Base-by-base conservation (phyloP, 2,329 filamentous ascomycete genomes). In the Aspergillus chevalieri region DNA sequence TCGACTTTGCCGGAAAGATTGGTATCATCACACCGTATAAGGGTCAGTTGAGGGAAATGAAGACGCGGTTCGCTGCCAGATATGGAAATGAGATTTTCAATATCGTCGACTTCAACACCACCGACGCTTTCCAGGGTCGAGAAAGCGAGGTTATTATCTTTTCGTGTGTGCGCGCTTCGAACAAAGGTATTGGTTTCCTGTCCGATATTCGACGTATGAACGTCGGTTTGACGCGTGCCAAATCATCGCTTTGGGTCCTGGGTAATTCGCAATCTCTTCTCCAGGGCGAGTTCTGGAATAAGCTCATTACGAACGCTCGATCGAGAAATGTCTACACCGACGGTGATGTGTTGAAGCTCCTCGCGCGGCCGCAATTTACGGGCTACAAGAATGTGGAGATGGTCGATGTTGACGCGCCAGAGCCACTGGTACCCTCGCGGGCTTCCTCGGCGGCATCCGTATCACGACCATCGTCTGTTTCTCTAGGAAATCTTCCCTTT, bases 11-110 rank as follows among this genome's bases (percentile, higher is more conserved):
- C 36, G 83, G 87, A 53, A 95, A 95, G 65, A 86, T 98, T 48
- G 93, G 93, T 59, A 92, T 98, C 67, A 98, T 98, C 65, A 97
- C 94, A 0, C 93, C 92, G 0, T 98, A 98, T 72, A 98, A 97
- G 67, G 90, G 89, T 17, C 93, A 98, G 67, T 74, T 98, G 12
- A 82, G 79, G 49, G 85, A 90, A 66, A 77, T 98, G 51, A 90
- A 87, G 55, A 76, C 78, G 43, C 83, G 84, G 2, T 98, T 98
- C 67, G 73, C 77, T 7, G 74, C 78, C 12, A 78, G 77, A 41
- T 97, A 87, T 62, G 90, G 92, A 33, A 81, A 87, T 3, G 71
- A 68, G 0, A 90, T 98, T 56, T 78, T 84, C 21, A 84, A 87
- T 28, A 80, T 80, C 17, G 86, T 98, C 56, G 94, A 98, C 58